Base-by-base conservation (phyloP, 192 early-diverging fungal species). In the Jimgerdemannia flammicorona region DNA sequence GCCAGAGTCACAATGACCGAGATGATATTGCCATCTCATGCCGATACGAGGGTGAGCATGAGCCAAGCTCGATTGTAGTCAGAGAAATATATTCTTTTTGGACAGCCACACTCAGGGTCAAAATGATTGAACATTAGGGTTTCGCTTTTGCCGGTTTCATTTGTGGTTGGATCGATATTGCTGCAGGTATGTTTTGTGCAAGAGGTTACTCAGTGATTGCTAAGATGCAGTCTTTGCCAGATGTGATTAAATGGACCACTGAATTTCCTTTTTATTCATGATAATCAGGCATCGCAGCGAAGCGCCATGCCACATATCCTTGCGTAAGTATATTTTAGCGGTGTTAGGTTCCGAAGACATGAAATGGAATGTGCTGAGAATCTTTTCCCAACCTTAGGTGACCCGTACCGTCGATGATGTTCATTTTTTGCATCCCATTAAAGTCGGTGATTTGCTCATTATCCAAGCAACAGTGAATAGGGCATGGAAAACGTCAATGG, bases 401-500 rank as follows among this genome's bases (percentile, higher is more conserved):
- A 92, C 91, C 19, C 83, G 87, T 19, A 84, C 86, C 69, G 90
- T 93, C 3, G 91, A 93, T 66, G 87, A 83, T 2, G 91, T 93
- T 17, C 90, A 92, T 42, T 93, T 93, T 77, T 72, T 93, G 18
- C 75, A 83, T 54, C 91, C 90, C 4, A 84, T 93, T 19, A 85
- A 81, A 77, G 79, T 85, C 3, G 87, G 90, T 43, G 87, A 93
- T 70, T 86, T 92, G 72, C 77, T 82, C n/a, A 86, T 84, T 9
- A 80, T 93, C 41, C 86, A 86, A 66, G 90, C 91, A 14, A 78
- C 74, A n/a, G 88, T 93, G 39, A 93, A 93, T 66, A 82, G 84
- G 67, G 81, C 87, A 1, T 93, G 92, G 92, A 87, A 86, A 40
- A 90, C 89, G 0, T 91, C 89, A 2, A 92, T 93, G 90, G 92